phyloP scores from a whole-genome alignment of 257 asterid genomes.

The Rehmannia glutinosa region DNA sequence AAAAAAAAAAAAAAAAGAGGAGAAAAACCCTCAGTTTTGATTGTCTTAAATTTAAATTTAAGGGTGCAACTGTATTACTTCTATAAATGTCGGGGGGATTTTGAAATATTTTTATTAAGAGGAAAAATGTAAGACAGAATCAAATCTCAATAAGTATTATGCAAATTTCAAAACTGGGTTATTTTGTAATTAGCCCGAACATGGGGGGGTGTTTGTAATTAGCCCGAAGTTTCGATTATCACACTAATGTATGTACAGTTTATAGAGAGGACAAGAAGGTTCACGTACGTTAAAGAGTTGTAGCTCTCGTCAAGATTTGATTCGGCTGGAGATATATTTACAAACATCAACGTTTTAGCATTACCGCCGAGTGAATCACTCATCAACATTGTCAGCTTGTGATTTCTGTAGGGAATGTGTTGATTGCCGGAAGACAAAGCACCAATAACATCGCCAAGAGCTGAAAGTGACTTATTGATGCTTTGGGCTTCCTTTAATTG shows the following conservation, averaged over 20 bases:
- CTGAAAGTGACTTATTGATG: conserved; percentile 93
- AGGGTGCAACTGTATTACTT: too few species aligned
- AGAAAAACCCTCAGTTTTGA: too few species aligned
- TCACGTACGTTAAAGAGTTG: conserved; percentile 79
- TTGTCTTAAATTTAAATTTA: too few species aligned
- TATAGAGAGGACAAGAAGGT: not conserved
- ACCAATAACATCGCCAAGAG: conserved; percentile 94
- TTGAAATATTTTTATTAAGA: too few species aligned
- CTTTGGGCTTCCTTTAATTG: conserved; percentile 96
- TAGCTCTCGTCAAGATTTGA: conserved; percentile 90
- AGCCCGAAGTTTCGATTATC: not conserved
- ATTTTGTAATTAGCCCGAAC: too few species aligned
- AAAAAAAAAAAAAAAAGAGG: too few species aligned
- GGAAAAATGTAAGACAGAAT: too few species aligned
- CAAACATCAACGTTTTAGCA: conserved; percentile 96
- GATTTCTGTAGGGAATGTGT: conserved; percentile 96
- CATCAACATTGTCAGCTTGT: conserved; percentile 96
- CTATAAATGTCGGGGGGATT: too few species aligned
- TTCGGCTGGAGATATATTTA: conserved; percentile 88
- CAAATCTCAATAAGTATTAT: too few species aligned
- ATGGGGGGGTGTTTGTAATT: too few species aligned
- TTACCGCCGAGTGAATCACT: conserved; percentile 97
- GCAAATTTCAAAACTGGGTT: too few species aligned
- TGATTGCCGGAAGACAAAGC: conserved; percentile 81
- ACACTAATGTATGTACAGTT: not conserved